Base-by-base conservation (phyloP, 1,139 yeast species). In the Debaryomyces subglobosus region DNA sequence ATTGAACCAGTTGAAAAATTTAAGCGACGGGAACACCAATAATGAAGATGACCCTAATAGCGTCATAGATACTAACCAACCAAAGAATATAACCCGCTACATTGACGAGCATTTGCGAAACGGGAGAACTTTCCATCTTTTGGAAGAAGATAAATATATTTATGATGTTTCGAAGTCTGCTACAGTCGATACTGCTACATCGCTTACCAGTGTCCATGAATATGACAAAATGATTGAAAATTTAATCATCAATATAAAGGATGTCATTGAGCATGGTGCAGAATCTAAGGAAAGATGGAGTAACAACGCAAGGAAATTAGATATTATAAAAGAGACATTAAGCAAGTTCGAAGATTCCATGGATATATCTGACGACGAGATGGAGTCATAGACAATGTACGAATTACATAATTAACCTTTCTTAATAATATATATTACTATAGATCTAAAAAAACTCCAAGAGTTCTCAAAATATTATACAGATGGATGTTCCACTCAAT, bases 241-340 rank as follows among this genome's bases (percentile, higher is more conserved):
- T 15, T 56, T 74, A 23, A 50, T 62, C 3, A 49, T 45, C 4
- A 65, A 62, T 21, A 69, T 75, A 4, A 55, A 58, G 36, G 68
- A 62, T 4, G 59, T 71, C 36, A 59, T 70, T 5, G 57, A 55
- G 10, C 70, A 67, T 46, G 73, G 77, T 1, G 58, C 65, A 0
- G 61, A 55, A 27, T 64, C 71, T n/a, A 68, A 67, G 51, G 65
- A 63, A 34, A 56, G 67, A 44, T 75, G 79, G 79, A 54, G 61
- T 23, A 51, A 46, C 7, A 71, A 72, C 54, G 78, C 78, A 4
- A 55, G 54, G 21, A 67, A 64, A 49, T 50, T 75, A 36, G 71
- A 67, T 38, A 53, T 49, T n/a, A 58, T 72, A 6, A 63, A 59
- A 47, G 59, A 56, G 13, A 57, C 63, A 3, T 37, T 65, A 21